Base-by-base conservation (phyloP, 495 filamentous ascomycete genomes). In the Aspergillus bertholletiae region DNA sequence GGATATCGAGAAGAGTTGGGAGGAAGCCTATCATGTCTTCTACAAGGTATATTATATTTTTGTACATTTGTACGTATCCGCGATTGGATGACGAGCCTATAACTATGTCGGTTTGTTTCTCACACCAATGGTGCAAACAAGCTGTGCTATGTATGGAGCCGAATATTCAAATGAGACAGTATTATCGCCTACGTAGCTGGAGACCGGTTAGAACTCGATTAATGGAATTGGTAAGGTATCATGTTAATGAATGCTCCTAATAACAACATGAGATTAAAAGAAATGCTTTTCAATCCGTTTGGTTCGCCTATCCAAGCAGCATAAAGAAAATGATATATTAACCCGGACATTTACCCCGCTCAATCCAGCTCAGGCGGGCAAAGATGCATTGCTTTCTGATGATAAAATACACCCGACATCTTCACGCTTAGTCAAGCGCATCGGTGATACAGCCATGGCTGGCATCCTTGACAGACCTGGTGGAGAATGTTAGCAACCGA, bases 361-460 rank as follows among this genome's bases (percentile, higher is more conserved):
- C 30, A 5, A 12, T 32, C 13, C 30, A 32, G 9, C 2, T 32
- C 30, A 32, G 30, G 30, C 7, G 30, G 30, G n/a, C n/a, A n/a
- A n/a, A 7, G 7, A 32, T 32, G 8, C 30, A 32, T 32, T 32
- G 30, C 30, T 11, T 32, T 7, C 30, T 2, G 30, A 32, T 12
- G 13, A 32, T 32, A 48, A 49, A 34, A 51, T 26, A 17, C 49
- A 24, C 17, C 34, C 34, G 34, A 37, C 34, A 2, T 12, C 34
- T 37, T 37, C 18, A 21, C 22, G 15, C 18, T 27, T 52, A 43
- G 22, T 43, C 49, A 7, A 49, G 22, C 15, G 53, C 13, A 46
- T 80, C 77, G 23, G 77, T 80, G 56, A 80, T 70, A 56, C 72
- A 81, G 55, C 86, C 86, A 57, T 84, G 81, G 73, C 83, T 86